Base-by-base conservation (phyloP, 1,284 basidiomycete genomes). In the Ceratobasidium sp. region DNA sequence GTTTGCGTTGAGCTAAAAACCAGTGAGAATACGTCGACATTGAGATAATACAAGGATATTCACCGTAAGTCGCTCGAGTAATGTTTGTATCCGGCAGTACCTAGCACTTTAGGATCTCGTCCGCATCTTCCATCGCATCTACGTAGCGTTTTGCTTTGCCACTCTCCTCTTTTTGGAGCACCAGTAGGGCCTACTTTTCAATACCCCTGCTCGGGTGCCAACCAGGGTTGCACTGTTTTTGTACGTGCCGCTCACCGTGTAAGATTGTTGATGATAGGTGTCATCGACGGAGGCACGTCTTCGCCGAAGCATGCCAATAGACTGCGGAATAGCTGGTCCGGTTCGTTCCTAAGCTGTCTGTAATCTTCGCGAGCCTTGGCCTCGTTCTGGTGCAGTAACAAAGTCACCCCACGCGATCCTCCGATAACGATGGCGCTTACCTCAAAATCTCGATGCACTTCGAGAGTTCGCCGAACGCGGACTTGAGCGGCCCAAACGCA, bases 401-500 rank as follows among this genome's bases (percentile, higher is more conserved):
- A 31, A 58, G 31, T 19, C n/a, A n/a, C n/a, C n/a, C n/a, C n/a
- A n/a, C n/a, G n/a, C n/a, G n/a, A n/a, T n/a, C n/a, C n/a, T n/a
- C n/a, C 8, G 8, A 49, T 24, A 7, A n/a, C 14, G 16, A 8
- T 14, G 48, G 19, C 8, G n/a, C 46, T n/a, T 49, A 34, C 62
- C 46, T 64, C 62, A 46, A 31, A 4, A 64, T 34, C 13, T 64
- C 41, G 3, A 49, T 11, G 46, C 22, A 11, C 9, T 24, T 13
- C 1, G 27, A 16, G 5, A 64, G 4, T 24, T 48, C 62, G n/a
- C 48, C 46, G 13, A 64, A 16, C 14, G 41, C 46, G 8, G 29
- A 41, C 29, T 64, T 64, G 0, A 64, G 11, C 22, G 62, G 62
- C 6, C 62, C 62, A 29, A 64, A 64, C 46, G 11, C 27, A 22